Evolutionary conservation across 805 yeast genomes (phyloP).

Genomic region (Candida yuanshanica): DNA sequence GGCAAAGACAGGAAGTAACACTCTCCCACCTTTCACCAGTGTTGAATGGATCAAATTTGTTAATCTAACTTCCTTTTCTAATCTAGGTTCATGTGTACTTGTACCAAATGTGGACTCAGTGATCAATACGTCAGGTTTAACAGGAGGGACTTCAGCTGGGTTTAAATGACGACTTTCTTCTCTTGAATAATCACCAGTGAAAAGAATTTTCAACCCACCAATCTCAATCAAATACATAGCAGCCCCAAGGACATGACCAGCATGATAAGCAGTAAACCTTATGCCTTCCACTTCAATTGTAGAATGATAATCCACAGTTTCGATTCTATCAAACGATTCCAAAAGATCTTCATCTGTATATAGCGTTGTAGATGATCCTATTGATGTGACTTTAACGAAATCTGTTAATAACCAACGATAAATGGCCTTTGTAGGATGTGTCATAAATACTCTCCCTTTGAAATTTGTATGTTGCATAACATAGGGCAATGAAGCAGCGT

Average conservation of each 20-base stretch:
- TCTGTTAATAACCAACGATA: conserved; percentile 93
- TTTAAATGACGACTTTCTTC: conserved; percentile 94
- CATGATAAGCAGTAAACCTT: conserved; percentile 95
- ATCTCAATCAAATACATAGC: conserved; percentile 96
- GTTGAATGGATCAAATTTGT: conserved; percentile 83
- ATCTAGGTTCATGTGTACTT: conserved; percentile 89
- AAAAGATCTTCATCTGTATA: conserved; percentile 89
- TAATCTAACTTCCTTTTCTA: conserved; percentile 76
- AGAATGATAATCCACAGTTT: conserved; percentile 92
- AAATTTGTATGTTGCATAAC: conserved; percentile 96
- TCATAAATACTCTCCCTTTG: conserved; percentile 96
- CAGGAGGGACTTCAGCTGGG: conserved; percentile 90
- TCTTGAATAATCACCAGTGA: conserved; percentile 96
- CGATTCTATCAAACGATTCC: conserved; percentile 83
- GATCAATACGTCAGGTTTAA: conserved; percentile 81
- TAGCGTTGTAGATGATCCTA: conserved; percentile 41
- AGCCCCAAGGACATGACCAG: conserved; percentile 99
- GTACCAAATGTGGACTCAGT: conserved; percentile 98
- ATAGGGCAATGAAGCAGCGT: conserved; percentile 95
- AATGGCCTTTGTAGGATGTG: conserved; percentile 98
- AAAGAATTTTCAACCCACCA: conserved; percentile 81
- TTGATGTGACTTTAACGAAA: conserved; percentile 82
- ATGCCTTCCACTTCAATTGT: conserved; percentile 93
- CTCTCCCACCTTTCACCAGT: conserved; percentile 82
- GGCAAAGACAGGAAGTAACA: conserved; percentile 90